phyloP scores from a whole-genome alignment of 805 yeast species.

The Saccharomycopsis schoenii region DNA sequence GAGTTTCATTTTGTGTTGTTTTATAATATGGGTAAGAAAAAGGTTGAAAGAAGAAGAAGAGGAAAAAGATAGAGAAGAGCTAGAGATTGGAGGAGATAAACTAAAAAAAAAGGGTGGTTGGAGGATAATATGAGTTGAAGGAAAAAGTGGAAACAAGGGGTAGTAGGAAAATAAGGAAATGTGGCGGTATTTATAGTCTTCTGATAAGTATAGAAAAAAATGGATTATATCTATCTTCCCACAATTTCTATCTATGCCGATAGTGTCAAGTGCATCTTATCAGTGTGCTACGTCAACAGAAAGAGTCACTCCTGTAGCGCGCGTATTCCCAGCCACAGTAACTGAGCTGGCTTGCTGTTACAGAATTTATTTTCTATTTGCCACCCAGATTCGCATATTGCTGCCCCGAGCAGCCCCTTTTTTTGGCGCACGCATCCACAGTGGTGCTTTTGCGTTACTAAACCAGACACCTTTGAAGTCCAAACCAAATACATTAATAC shows the following conservation, averaged over 20 bases:
- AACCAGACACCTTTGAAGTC: too few relatives aligned
- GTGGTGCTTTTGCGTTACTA: too few relatives aligned
- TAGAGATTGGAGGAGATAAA: neutral
- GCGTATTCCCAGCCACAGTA: too few relatives aligned
- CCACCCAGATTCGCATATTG: too few relatives aligned
- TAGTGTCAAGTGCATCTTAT: neutral
- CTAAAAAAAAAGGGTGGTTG: neutral
- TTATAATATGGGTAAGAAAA: too few relatives aligned
- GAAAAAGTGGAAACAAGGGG: neutral
- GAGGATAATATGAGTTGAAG: neutral
- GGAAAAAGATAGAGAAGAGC: neutral
- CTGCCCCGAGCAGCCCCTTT: too few relatives aligned
- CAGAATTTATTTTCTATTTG: too few relatives aligned
- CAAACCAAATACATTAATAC: too few relatives aligned
- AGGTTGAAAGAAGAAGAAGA: neutral
- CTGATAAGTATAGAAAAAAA: neutral
- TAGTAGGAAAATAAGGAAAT: neutral
- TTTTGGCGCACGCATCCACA: too few relatives aligned
- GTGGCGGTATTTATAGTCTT: neutral
- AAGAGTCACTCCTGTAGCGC: neutral
- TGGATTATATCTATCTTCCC: neutral
- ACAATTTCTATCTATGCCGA: neutral
- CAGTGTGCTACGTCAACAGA: neutral
- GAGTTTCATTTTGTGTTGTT: slow-evolving; percentile 19
- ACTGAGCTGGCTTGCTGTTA: too few relatives aligned